A percentile compares a stretch with the other conserved stretches of the same genome.
Evolutionary conservation across 2,329 filamentous ascomycete species (phyloP).

Genomic region (Sphaerostilbella broomeana): DNA sequence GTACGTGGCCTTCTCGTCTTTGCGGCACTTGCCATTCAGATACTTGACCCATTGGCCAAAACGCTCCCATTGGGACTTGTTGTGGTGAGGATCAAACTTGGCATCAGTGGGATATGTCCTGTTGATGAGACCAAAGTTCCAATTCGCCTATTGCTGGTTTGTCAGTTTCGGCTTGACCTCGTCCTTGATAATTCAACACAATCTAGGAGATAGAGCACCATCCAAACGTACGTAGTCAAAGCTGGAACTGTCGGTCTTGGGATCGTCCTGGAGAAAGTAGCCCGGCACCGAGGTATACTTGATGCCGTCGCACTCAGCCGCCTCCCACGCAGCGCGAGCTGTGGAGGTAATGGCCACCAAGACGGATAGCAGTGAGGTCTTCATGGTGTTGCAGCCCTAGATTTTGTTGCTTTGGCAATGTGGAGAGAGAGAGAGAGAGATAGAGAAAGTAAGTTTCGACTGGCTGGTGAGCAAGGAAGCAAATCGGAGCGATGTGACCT

Average conservation of each 20-base stretch:
- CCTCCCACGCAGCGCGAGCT: slow-evolving; percentile 26
- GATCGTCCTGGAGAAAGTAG: slow-evolving; percentile 59
- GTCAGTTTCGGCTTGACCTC: too few relatives aligned
- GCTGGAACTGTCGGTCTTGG: slow-evolving; percentile 43
- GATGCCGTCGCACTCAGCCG: slow-evolving; percentile 36
- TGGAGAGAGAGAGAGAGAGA: neutral
- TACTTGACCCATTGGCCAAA: slow-evolving; percentile 51
- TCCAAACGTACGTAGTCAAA: slow-evolving; percentile 64
- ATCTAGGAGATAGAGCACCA: too few relatives aligned
- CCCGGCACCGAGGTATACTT: slow-evolving; percentile 55
- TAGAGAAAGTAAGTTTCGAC: too few relatives aligned
- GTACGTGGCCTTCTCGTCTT: slow-evolving; percentile 46
- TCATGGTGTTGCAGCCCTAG: slow-evolving; percentile 23
- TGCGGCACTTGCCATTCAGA: slow-evolving; percentile 39
- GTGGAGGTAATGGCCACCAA: slow-evolving; percentile 24
- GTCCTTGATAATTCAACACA: too few relatives aligned
- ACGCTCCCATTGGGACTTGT: slow-evolving; percentile 57
- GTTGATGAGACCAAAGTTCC: slow-evolving; percentile 61
- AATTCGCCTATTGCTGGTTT: slow-evolving; percentile 39
- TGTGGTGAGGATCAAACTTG: slow-evolving; percentile 29
- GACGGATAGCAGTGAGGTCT: slow-evolving; percentile 24
- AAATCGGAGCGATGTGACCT: neutral
- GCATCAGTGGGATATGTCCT: slow-evolving; percentile 52
- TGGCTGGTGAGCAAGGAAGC: neutral
- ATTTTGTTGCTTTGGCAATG: slow-evolving; percentile 2